phyloP scores from a whole-genome alignment of 805 yeast genomes.

The Metschnikowia gelsemii region DNA sequence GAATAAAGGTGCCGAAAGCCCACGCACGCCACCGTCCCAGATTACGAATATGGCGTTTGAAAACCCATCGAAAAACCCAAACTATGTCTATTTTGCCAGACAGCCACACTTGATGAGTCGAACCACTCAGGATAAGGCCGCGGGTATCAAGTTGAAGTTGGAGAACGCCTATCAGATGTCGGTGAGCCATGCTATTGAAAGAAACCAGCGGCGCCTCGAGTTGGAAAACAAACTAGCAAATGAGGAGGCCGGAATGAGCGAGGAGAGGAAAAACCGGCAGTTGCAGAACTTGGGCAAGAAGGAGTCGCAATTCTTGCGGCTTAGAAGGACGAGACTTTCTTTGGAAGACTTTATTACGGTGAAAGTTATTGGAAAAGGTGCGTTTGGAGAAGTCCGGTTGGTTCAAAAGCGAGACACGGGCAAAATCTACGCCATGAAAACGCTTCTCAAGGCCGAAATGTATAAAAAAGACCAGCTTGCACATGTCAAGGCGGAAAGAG shows the following conservation, averaged over 20 bases:
- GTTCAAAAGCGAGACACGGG: slow-evolving; percentile 94
- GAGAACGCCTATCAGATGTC: slow-evolving; percentile 85
- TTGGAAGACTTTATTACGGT: slow-evolving; percentile 85
- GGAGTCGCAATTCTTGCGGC: slow-evolving; percentile 81
- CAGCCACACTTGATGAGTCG: slow-evolving; percentile 79
- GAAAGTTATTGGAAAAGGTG: slow-evolving; percentile 92
- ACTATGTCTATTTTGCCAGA: slow-evolving; percentile 66
- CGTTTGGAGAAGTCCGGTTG: slow-evolving; percentile 94
- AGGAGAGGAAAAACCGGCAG: slow-evolving; percentile 82
- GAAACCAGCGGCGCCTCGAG: slow-evolving; percentile 88
- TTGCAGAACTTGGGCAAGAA: slow-evolving; percentile 80
- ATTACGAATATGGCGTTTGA: slow-evolving; percentile 2
- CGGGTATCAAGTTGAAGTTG: slow-evolving; percentile 75
- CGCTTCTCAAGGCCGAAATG: slow-evolving; percentile 87
- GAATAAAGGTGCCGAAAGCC: slow-evolving; percentile 4
- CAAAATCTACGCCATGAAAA: slow-evolving; percentile 92
- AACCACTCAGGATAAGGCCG: slow-evolving; percentile 75
- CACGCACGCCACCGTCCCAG: slow-evolving; percentile 17
- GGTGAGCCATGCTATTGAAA: slow-evolving; percentile 88
- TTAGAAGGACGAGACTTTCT: slow-evolving; percentile 79
- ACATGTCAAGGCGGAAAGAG: slow-evolving; percentile 94
- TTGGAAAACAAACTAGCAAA: slow-evolving; percentile 66
- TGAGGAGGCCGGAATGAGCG: slow-evolving; percentile 66
- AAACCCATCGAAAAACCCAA: slow-evolving; percentile 6
- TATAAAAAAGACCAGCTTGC: slow-evolving; percentile 92